phyloP scores from a whole-genome alignment of 805 yeast genomes.

The Metschnikowia cubensis region DNA sequence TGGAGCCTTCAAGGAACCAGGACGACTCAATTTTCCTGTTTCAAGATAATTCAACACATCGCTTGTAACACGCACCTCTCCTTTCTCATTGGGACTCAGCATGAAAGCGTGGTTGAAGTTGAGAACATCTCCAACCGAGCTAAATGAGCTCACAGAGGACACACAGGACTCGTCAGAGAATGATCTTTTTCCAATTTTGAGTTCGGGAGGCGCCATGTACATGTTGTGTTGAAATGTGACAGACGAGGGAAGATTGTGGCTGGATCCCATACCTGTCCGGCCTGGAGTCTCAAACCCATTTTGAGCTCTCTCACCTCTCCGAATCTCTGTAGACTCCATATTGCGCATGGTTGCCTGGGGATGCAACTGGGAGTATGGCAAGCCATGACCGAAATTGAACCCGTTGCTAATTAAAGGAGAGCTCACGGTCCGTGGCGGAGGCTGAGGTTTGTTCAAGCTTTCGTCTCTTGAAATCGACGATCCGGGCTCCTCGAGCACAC shows the following conservation, averaged over 20 bases:
- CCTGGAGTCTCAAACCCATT: background rate
- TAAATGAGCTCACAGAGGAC: slow-evolving; percentile 36
- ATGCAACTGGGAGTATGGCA: background rate
- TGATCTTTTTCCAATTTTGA: slow-evolving; percentile 20
- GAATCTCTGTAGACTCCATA: background rate
- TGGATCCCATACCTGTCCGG: background rate
- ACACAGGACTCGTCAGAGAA: slow-evolving; percentile 37
- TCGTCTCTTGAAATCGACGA: background rate
- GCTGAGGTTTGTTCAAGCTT: background rate
- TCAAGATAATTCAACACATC: slow-evolving; percentile 7
- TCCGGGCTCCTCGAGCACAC: background rate
- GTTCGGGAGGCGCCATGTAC: slow-evolving; percentile 10
- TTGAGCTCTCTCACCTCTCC: background rate
- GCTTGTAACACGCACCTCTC: slow-evolving; percentile 11
- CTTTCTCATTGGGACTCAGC: slow-evolving; percentile 14
- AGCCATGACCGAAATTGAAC: background rate
- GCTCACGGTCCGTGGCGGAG: background rate
- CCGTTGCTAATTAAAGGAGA: background rate
- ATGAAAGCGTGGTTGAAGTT: slow-evolving; percentile 10
- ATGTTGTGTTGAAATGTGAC: slow-evolving; percentile 12
- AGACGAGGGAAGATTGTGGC: slow-evolving; percentile 1
- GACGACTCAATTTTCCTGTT: slow-evolving; percentile 4
- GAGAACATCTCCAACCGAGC: slow-evolving; percentile 31
- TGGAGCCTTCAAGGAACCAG: background rate
- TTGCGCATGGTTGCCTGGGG: background rate